A percentile compares a stretch with the other conserved stretches of the same genome.
Evolutionary conservation across 1,139 yeast genomes (phyloP).

Genomic region (Sugiyamaella grinbergsii): DNA sequence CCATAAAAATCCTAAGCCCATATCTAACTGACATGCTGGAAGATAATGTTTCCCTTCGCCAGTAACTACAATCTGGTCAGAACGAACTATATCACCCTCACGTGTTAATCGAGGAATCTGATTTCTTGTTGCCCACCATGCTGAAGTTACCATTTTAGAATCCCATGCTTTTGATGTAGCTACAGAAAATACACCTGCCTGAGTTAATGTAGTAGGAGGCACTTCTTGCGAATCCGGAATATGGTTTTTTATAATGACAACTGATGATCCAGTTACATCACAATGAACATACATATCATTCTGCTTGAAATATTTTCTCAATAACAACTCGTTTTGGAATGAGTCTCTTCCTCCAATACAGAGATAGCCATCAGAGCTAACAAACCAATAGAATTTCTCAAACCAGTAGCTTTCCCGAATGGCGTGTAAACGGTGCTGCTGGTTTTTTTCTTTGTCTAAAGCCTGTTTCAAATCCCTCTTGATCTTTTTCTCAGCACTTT

Average conservation of each 20-base stretch:
- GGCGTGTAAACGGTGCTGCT: conserved; percentile 53
- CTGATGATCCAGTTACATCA: conserved; percentile 72
- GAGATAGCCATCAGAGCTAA: conserved; percentile 83
- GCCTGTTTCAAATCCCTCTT: conserved; percentile 68
- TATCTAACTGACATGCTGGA: conserved; percentile 81
- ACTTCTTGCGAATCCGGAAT: conserved; percentile 51
- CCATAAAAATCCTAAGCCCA: conserved; percentile 89
- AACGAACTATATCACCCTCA: conserved; percentile 59
- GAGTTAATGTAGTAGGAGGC: conserved; percentile 85
- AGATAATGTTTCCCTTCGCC: conserved; percentile 59
- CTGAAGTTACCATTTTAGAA: conserved; percentile 72
- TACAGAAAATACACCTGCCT: conserved; percentile 84
- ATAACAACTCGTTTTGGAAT: conserved; percentile 80
- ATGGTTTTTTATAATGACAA: conserved; percentile 79
- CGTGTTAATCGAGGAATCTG: conserved; percentile 71
- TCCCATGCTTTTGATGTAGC: conserved; percentile 88
- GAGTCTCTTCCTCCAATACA: conserved; percentile 86
- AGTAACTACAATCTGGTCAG: conserved; percentile 63
- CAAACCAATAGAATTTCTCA: conserved; percentile 92
- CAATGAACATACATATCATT: conserved; percentile 75
- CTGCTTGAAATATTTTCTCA: conserved; percentile 69
- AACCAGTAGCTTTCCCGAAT: conserved; percentile 82
- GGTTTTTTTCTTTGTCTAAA: conserved; percentile 63
- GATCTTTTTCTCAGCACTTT: conserved; percentile 81
- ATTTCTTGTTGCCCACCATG: conserved; percentile 76